A percentile compares a stretch with the other conserved stretches of the same genome.
Evolutionary conservation across 129 eudicot species (phyloP).

Genomic region (Cynara cardunculus): DNA sequence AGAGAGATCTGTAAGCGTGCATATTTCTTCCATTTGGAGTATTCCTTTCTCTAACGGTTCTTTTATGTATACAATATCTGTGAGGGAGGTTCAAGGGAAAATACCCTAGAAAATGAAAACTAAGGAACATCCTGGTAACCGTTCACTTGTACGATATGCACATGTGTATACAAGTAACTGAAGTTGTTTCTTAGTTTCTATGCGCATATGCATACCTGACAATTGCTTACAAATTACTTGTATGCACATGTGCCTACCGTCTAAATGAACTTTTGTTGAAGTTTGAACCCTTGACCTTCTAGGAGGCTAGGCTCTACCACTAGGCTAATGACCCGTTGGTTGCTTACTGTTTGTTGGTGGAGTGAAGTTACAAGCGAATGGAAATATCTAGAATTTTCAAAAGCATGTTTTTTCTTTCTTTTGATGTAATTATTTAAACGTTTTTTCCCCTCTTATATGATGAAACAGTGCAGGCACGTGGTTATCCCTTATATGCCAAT

Average conservation of each 20-base stretch:
- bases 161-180: neutral
- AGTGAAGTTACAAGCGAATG: neutral
- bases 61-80: neutral
- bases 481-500: slow-evolving; percentile 96
- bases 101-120: neutral
- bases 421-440: neutral
- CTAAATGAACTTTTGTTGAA: neutral
- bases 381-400: neutral
- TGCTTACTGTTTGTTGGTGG: neutral
- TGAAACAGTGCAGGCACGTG: slow-evolving; percentile 81
- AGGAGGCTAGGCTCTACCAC: neutral
- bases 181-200: neutral
- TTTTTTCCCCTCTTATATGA: neutral
- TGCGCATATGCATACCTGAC: neutral
- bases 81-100: neutral
- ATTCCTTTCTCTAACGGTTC: neutral
- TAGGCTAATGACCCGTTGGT: neutral
- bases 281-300: neutral
- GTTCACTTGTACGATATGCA: neutral
- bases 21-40: neutral
- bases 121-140: neutral
- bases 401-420: neutral
- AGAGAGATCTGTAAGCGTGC: slow-evolving; percentile 64
- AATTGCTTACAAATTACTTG: neutral
- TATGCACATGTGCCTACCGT: neutral